Base-by-base conservation (phyloP, 1,139 yeast genomes). In the Yamadazyma sp. region DNA sequence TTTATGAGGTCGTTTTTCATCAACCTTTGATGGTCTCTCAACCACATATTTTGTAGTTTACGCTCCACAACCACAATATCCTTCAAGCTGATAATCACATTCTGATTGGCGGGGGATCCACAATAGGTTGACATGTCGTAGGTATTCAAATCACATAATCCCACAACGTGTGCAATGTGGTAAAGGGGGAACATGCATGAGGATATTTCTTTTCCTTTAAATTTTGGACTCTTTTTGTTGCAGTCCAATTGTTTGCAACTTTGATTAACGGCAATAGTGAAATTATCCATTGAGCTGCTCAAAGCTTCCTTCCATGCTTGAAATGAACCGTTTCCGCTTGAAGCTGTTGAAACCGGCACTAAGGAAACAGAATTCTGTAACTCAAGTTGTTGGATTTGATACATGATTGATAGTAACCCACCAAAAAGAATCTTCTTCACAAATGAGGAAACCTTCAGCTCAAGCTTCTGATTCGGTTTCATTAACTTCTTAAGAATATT, bases 61-160 rank as follows among this genome's bases (percentile, higher is more conserved):
- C 66, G 65, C 49, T 70, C 77, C 18, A 77, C 85, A 25, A 72
- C 66, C 44, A 63, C 65, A 49, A 75, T 73, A 54, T 77, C 92
- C 40, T 70, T 66, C 16, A 66, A 58, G 6, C 79, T 74, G 2
- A 88, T 85, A 39, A 71, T 73, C 22, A 86, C 94, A 56, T 86
- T 87, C 81, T 86, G 83, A 49, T 88, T 75, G 54, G 85, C 80
- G 0, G 94, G 92, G 1, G 89, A 85, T 1, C 96, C 96, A 5
- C 91, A 84, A 56, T 71, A 83, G 7, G 85, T 81, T 39, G 85
- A 86, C 41, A 85, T 77, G 58, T 87, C 95, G 58, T 84, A 81
- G 47, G 86, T 88, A 42, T 85, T 80, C 25, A 85, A 73, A 36
- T 86, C 76, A 1, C 72, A 53, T 51, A 70, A 69, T 53, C 87